Conservation (phyloP, 2,329 filamentous ascomycete genomes). For the Apiospora phragmitis region DNA sequence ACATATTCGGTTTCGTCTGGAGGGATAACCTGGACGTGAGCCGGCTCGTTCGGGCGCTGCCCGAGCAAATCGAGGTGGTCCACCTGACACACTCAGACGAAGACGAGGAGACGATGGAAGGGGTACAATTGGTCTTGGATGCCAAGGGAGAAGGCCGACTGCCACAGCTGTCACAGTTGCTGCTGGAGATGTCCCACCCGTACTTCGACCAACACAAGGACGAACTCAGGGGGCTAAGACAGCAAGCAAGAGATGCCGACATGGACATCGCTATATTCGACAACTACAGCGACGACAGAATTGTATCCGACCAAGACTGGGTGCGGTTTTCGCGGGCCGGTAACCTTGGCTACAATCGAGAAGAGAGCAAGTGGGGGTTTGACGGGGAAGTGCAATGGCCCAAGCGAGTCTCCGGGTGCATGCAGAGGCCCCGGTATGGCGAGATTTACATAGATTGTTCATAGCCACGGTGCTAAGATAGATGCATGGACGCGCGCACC, state of each 20-base stretch:
- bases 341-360: not conserved
- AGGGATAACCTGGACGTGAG: conserved; percentile 10
- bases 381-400: conserved; percentile 11
- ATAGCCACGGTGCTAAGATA: not conserved
- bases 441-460: not conserved
- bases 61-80: conserved; percentile 12
- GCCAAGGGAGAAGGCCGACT: conserved; percentile 10
- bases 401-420: conserved; percentile 12
- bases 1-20: conserved; percentile 16
- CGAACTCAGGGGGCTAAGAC: not conserved
- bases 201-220: not conserved
- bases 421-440: conserved; percentile 8
- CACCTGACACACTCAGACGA: conserved; percentile 15
- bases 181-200: conserved; percentile 2
- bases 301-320: not conserved
- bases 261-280: conserved; percentile 10
- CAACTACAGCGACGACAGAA: conserved; percentile 12
- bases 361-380: conserved; percentile 15
- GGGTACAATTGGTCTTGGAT: not conserved
- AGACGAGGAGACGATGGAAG: conserved; percentile 16
- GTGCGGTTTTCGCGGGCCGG: not conserved
- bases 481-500: not conserved
- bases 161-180: not conserved
- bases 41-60: conserved; percentile 11
- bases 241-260: not conserved